phyloP scores from a whole-genome alignment of 345 rosid species.

The Raphanus raphanistrum region DNA sequence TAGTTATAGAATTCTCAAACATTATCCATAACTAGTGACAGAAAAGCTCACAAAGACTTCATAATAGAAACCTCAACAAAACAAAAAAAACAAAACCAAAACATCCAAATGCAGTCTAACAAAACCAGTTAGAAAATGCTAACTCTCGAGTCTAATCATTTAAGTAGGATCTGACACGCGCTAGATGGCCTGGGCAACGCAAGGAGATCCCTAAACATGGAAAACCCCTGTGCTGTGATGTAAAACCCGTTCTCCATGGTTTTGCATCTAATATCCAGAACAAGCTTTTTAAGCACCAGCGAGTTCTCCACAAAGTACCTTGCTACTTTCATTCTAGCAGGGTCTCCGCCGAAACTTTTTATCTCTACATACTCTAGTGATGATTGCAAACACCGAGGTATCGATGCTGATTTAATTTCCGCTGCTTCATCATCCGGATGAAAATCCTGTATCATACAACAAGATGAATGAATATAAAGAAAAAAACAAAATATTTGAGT shows the following conservation, averaged over 20 bases:
- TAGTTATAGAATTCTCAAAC: background rate
- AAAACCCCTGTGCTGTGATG: background rate
- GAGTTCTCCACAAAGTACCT: slow-evolving; percentile 20
- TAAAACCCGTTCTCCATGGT: background rate
- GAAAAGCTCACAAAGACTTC: background rate
- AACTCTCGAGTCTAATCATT: background rate
- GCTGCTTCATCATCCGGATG: background rate
- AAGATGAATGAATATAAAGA: background rate
- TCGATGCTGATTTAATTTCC: background rate
- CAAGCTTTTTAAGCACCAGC: background rate
- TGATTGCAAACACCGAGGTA: slow-evolving; percentile 20
- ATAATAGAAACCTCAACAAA: background rate
- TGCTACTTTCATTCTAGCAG: slow-evolving; percentile 22
- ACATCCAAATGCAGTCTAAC: background rate
- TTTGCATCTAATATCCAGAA: background rate
- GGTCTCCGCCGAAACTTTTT: background rate
- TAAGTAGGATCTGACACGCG: background rate
- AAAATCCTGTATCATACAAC: background rate
- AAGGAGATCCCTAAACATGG: slow-evolving; percentile 14
- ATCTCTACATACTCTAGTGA: slow-evolving; percentile 31
- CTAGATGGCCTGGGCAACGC: slow-evolving; percentile 16
- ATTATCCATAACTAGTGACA: background rate
- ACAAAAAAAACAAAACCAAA: background rate
- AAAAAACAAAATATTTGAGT: background rate
- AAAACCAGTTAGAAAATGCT: background rate